phyloP scores from a whole-genome alignment of 768 basidiomycete species.

The Coprinopsis cinerea region DNA sequence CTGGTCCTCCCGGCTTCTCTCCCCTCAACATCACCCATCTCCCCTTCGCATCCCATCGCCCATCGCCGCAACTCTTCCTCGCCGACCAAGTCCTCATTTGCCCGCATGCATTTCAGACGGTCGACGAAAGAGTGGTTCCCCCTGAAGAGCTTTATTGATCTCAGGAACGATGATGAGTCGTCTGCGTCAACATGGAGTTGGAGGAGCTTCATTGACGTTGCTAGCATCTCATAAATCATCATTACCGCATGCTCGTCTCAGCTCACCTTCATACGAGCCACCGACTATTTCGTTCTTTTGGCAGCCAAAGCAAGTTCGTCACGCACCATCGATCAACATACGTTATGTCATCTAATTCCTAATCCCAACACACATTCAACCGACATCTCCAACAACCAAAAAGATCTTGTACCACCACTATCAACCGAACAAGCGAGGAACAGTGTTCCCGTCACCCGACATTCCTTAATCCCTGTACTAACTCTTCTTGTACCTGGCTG shows the following conservation, averaged over 20 bases:
- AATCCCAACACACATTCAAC: too few relatives aligned
- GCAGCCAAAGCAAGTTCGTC: too few relatives aligned
- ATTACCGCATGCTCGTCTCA: neutral
- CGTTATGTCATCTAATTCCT: too few relatives aligned
- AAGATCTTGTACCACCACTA: too few relatives aligned
- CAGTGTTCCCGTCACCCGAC: too few relatives aligned
- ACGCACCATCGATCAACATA: too few relatives aligned
- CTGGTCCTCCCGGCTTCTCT: conserved; percentile 24
- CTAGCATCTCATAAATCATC: conserved; percentile 27
- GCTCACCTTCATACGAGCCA: too few relatives aligned
- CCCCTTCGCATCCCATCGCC: conserved; percentile 13
- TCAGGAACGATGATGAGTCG: conserved; percentile 37
- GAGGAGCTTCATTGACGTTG: conserved; percentile 61
- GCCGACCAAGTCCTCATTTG: conserved; percentile 2
- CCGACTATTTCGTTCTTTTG: too few relatives aligned
- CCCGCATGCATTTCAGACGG: conserved; percentile 13
- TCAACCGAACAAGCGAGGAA: too few relatives aligned
- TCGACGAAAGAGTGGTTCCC: conserved; percentile 46
- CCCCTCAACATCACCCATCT: conserved; percentile 14
- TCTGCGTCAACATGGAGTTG: conserved; percentile 48
- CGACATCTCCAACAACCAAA: too few relatives aligned
- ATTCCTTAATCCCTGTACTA: too few relatives aligned
- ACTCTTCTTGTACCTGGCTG: too few relatives aligned
- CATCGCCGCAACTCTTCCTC: neutral
- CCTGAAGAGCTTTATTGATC: conserved; percentile 60